These are phyloP conservation scores for Epichloe hybrida DNA, from an alignment of 2,329 filamentous ascomycete species.

Conservation along the genomic window DNA sequence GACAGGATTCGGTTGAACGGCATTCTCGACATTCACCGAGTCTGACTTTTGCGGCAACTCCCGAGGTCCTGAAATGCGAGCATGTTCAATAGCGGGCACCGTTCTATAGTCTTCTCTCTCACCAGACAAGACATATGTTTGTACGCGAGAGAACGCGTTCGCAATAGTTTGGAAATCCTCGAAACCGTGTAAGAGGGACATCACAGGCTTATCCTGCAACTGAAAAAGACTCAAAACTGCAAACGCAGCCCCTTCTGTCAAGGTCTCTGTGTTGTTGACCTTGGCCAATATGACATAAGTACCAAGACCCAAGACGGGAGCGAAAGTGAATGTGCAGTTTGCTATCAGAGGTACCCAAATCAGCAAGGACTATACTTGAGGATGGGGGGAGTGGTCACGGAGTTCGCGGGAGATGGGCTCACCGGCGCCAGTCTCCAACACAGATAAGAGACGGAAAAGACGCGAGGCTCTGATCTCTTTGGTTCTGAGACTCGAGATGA, in stretches of 20 bases:
- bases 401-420: not conserved
- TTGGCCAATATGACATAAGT: conserved; percentile 8
- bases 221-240: conserved; percentile 10
- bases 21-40: not conserved
- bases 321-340: conserved; percentile 6
- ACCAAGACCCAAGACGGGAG: conserved; percentile 11
- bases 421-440: conserved; percentile 4
- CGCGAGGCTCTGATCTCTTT: conserved; percentile 21
- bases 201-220: conserved; percentile 10
- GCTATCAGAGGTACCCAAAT: conserved; percentile 6
- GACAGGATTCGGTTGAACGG: not conserved
- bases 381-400: too few relatives aligned
- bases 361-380: not conserved
- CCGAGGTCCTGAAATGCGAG: not conserved
- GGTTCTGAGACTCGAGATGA: conserved; percentile 21
- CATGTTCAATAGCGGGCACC: not conserved
- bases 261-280: conserved; percentile 4
- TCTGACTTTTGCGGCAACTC: not conserved
- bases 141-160: conserved; percentile 11
- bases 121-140: conserved; percentile 9
- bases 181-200: conserved; percentile 9
- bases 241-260: conserved; percentile 11
- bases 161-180: conserved; percentile 11
- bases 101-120: conserved; percentile 9
- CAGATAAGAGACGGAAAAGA: conserved; percentile 11